Conservation (phyloP, 331 rosid species). For the Quercus phellos region DNA sequence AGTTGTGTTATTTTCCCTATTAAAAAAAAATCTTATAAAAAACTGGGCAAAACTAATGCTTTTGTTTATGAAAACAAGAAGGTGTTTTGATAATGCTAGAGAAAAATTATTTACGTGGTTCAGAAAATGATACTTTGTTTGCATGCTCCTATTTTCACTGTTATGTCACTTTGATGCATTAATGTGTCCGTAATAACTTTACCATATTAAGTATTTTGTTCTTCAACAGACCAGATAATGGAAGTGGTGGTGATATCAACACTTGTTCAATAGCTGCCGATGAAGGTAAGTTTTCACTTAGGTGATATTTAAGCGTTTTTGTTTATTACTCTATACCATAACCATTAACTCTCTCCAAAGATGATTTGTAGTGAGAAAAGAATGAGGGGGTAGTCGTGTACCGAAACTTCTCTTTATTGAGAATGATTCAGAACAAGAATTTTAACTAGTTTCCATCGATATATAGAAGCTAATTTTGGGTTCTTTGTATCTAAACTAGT, state of each 20-base stretch:
- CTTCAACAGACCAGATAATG: slow-evolving; percentile 55
- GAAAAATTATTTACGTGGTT: too few species aligned
- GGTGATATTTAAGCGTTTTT: not conserved
- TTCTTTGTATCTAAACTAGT: not conserved
- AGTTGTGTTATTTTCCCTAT: too few species aligned
- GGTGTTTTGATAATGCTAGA: not conserved
- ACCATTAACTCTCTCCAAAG: not conserved
- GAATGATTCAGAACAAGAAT: not conserved
- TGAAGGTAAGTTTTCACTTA: slow-evolving; percentile 38
- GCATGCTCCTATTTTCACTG: not conserved
- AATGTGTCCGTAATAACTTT: not conserved
- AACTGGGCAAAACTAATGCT: not conserved
- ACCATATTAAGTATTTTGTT: not conserved
- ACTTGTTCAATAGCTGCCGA: slow-evolving; percentile 32
- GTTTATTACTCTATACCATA: not conserved
- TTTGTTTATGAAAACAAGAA: not conserved
- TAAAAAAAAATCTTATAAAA: too few species aligned
- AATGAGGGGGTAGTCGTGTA: not conserved
- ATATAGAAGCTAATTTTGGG: not conserved
- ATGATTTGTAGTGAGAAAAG: not conserved
- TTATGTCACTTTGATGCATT: not conserved
- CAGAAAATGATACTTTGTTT: not conserved
- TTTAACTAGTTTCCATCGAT: not conserved
- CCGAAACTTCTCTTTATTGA: not conserved
- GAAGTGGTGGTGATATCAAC: slow-evolving; percentile 18